Conservation (phyloP, 164 flowering plant genomes). For the Nymphaea colorata region DNA sequence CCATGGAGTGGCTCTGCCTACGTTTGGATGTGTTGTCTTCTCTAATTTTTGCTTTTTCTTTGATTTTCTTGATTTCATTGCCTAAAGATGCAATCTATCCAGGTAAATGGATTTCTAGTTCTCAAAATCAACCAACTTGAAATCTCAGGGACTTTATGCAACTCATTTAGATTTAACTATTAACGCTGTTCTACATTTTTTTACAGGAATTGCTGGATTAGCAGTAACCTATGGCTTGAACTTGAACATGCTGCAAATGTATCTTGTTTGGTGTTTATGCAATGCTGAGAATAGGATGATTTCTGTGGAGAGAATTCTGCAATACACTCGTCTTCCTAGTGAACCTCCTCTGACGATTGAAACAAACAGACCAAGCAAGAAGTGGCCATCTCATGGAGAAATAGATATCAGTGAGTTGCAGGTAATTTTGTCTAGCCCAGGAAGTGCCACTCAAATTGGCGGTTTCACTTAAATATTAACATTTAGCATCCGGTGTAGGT, state of each 20-base stretch:
- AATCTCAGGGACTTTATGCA: slow-evolving; percentile 21
- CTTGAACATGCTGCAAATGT: slow-evolving; percentile 43
- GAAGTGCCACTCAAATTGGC: slow-evolving; percentile 16
- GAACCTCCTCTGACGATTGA: slow-evolving; percentile 60
- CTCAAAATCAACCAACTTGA: slow-evolving; percentile 18
- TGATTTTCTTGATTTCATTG: slow-evolving; percentile 26
- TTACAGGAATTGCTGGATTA: slow-evolving; percentile 57
- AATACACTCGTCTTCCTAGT: slow-evolving; percentile 40
- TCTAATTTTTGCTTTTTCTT: slow-evolving; percentile 24
- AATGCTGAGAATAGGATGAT: slow-evolving; percentile 55
- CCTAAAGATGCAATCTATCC: slow-evolving; percentile 30
- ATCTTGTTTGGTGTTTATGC: slow-evolving; percentile 54
- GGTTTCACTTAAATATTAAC: slow-evolving; percentile 11
- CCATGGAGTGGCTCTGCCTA: slow-evolving; percentile 35
- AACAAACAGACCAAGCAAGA: slow-evolving; percentile 23
- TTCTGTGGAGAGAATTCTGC: slow-evolving; percentile 71
- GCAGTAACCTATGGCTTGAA: slow-evolving; percentile 71
- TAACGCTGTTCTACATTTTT: neutral
- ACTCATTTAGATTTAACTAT: slow-evolving; percentile 15
- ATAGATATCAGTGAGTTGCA: slow-evolving; percentile 41
- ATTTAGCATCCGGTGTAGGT: slow-evolving; percentile 14
- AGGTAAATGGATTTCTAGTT: slow-evolving; percentile 11
- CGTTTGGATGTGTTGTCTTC: slow-evolving; percentile 31
- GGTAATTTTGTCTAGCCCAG: slow-evolving; percentile 28
- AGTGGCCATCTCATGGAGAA: slow-evolving; percentile 60